Evolutionary conservation across 495 filamentous ascomycete species (phyloP).

Genomic region (Lepraria neglecta): DNA sequence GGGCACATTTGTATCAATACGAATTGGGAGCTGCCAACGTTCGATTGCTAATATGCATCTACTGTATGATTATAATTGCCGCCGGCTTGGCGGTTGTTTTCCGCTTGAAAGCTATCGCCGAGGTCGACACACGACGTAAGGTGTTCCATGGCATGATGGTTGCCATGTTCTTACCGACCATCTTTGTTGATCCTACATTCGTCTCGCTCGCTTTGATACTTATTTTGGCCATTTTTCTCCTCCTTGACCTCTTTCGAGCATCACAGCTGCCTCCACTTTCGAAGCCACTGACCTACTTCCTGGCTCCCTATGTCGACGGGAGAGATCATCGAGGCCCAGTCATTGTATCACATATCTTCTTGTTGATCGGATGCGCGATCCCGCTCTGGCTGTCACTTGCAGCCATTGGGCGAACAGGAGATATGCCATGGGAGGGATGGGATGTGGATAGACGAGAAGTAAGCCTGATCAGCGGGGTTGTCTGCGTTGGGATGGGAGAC

Average conservation of each 20-base stretch:
- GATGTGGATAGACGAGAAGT: slow-evolving; percentile 62
- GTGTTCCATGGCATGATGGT: slow-evolving; percentile 99
- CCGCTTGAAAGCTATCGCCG: slow-evolving; percentile 59
- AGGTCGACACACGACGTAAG: slow-evolving; percentile 96
- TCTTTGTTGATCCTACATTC: slow-evolving; percentile 79
- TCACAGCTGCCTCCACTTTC: slow-evolving; percentile 86
- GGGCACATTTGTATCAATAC: slow-evolving; percentile 33
- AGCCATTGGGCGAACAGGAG: slow-evolving; percentile 49
- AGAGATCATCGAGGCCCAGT: slow-evolving; percentile 88
- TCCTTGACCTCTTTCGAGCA: slow-evolving; percentile 83
- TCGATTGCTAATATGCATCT: slow-evolving; percentile 67
- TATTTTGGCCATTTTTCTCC: slow-evolving; percentile 71
- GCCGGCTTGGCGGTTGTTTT: slow-evolving; percentile 68
- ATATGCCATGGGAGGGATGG: slow-evolving; percentile 61
- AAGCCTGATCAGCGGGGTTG: slow-evolving; percentile 80
- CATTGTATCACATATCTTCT: slow-evolving; percentile 90
- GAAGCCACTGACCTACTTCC: slow-evolving; percentile 70
- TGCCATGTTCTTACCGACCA: slow-evolving; percentile 81
- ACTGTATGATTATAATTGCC: slow-evolving; percentile 63
- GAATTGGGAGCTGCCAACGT: slow-evolving; percentile 69
- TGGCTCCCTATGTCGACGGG: slow-evolving; percentile 92
- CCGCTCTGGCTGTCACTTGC: slow-evolving; percentile 86
- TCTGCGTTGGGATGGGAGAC: slow-evolving; percentile 94
- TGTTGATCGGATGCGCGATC: slow-evolving; percentile 92
- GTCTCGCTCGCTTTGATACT: slow-evolving; percentile 68